Evolutionary conservation across 2,329 filamentous ascomycete genomes (phyloP), one percentile per base, ranked within the genome.

Genomic region (Botrytis fabae): DNA sequence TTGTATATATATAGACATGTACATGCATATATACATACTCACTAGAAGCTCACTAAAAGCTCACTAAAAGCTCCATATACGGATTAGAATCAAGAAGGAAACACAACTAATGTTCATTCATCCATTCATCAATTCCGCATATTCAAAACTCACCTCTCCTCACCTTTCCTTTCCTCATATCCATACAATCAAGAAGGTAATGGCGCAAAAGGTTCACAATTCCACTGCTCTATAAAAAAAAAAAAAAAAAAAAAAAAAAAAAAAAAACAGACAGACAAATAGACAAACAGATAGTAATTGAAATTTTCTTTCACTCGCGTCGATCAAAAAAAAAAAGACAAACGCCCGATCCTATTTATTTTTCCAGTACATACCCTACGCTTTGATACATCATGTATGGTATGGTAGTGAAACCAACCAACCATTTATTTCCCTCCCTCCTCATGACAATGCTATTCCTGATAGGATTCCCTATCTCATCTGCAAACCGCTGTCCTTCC

Each of bases 331-430:
- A 54, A 54, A 64, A 16, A 20, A 32, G 35, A 32, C 42, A 25
- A 64, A 64, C 42, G 62, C 61, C 61, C 61, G 20, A 51, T 51
- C 64, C 64, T 66, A 54, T 51, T 66, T 62, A 25, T 40, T 51
- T 66, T 66, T 40, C 46, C 46, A 12, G 14, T 32, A 32, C 32
- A 4, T 48, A 35, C 32, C 46, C 25, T 66, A 66, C 7, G 46
- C 46, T 66, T 64, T 64, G 28, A 51, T 66, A 66, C 46, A 66
- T 3, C 40, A 57, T 51, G 35, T 9, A 28, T 46, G 6, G 22
- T 46, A 12, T 48, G 28, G 20, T 8, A 28, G 28, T 35, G 32
- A 64, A n/a, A 51, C 48, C 48, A 25, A 14, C 22, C 48, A 22
- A 12, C 42, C 62, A 35, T 32, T 14, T 32, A 10, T 25, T 68